These are phyloP conservation scores for Pulveroboletus sp. DNA, from an alignment of 768 basidiomycete species.

Conservation along the genomic window DNA sequence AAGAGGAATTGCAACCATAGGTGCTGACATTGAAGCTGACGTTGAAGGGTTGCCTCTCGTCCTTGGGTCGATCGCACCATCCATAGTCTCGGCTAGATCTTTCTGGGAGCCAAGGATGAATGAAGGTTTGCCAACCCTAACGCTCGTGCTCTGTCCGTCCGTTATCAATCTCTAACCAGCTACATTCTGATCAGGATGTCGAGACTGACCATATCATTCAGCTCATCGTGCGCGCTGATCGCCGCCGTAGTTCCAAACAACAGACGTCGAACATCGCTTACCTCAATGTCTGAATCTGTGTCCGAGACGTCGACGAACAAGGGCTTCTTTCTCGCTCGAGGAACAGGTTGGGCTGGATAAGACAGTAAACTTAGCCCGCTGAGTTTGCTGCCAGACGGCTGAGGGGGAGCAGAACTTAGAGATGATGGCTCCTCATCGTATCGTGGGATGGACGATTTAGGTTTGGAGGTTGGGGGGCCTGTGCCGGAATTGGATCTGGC, in stretches of 20 bases:
- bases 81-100: not conserved
- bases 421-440: constrained; percentile 15
- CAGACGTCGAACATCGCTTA: constrained; percentile 10
- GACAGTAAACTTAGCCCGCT: not conserved
- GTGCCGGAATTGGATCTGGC: constrained; percentile 4
- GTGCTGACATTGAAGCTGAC: not conserved
- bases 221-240: not conserved
- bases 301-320: constrained; percentile 25
- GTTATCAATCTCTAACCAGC: not conserved
- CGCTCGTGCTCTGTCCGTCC: constrained; percentile 4
- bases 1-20: not conserved
- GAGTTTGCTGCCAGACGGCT: not conserved
- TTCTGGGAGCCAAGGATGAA: not conserved
- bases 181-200: not conserved
- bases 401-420: constrained; percentile 1
- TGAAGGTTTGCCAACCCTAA: not conserved
- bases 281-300: constrained; percentile 18
- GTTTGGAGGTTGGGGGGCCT: not conserved
- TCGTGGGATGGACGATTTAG: not conserved
- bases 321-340: constrained; percentile 8
- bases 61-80: constrained; percentile 5
- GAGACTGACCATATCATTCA: constrained; percentile 10
- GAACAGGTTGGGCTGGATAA: not conserved
- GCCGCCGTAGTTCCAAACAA: not conserved
- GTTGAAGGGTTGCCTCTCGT: constrained; percentile 1